Conservation (phyloP, 441 rosid species). For the Hypseocharis bilobata region DNA sequence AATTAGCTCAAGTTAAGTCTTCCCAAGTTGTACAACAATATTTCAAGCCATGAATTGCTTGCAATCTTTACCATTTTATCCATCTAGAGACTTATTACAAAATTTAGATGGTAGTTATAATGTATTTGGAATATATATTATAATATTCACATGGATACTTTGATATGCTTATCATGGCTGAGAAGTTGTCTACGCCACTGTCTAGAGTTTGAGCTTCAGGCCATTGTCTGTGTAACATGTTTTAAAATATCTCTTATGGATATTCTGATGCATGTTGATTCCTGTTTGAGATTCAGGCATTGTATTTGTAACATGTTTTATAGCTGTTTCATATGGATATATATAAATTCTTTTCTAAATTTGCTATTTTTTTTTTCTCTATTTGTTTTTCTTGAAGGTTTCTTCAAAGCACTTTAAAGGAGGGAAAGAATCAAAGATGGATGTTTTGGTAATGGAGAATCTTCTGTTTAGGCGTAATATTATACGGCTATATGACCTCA, state of each 20-base stretch:
- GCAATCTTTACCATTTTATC: background rate
- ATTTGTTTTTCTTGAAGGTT: slow-evolving; percentile 36
- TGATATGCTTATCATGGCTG: background rate
- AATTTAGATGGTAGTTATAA: no score
- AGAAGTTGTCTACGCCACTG: no score
- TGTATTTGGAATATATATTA: background rate
- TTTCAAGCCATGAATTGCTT: background rate
- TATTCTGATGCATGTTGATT: no score
- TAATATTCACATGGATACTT: background rate
- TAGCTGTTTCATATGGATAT: background rate
- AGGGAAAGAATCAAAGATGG: slow-evolving; percentile 80
- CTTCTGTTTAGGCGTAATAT: slow-evolving; percentile 69
- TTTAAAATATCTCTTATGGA: background rate
- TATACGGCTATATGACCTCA: slow-evolving; percentile 76
- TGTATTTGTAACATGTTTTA: background rate
- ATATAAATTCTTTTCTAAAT: slow-evolving; percentile 13
- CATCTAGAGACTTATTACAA: no score
- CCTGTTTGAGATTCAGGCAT: no score
- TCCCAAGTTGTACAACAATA: no score
- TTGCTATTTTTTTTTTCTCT: slow-evolving; percentile 5
- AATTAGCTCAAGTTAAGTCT: background rate
- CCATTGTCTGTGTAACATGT: background rate
- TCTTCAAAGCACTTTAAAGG: slow-evolving; percentile 60
- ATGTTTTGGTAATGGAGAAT: slow-evolving; percentile 92
- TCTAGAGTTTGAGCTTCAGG: background rate